Base-by-base conservation (phyloP, 345 rosid species). In the Syzygium aromaticum region DNA sequence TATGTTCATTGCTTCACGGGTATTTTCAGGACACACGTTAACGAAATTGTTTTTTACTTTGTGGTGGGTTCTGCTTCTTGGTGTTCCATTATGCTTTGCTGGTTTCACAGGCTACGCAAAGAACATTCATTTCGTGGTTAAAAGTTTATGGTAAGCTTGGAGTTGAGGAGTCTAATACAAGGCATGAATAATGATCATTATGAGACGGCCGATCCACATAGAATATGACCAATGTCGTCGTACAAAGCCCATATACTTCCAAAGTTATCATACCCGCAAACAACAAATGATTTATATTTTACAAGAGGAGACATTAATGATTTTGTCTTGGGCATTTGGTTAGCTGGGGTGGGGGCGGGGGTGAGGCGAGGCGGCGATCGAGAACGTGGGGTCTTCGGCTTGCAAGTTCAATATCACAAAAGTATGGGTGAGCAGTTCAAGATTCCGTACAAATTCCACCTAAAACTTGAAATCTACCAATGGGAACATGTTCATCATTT, bases 311-410 rank as follows among this genome's bases (percentile, higher is more conserved):
- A 5, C 43, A 67, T 30, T 67, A 67, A 30, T 30, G 46, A 22
- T 17, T 30, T 67, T 17, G 49, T 73, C 80, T 73, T 19, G 27
- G 80, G 80, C 49, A 4, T 33, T 23, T 6, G 25, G 11, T 14
- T 0, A 0, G 11, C 25, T 0, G 2, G 27, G 25, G n/a, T 3
- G 11, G 6, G 25, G 25, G 1, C 7, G 7, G 25, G 8, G 64
- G 15, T 2, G 28, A 33, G 46, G 80, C 43, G 5, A 5, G 25
- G 25, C 3, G 11, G 21, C 10, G 7, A 73, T 3, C 14, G 12
- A 73, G 49, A 73, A 73, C 0, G 14, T 33, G 46, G 0, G 2
- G 23, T 11, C 49, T 0, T 38, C 5, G 11, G 49, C 0, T 0
- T 5, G 7, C 80, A 73, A 33, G 14, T 33, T 5, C 3, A 14